Evolutionary conservation across 2,329 filamentous ascomycete genomes (phyloP), one percentile per base, ranked within the genome.

Genomic region (Fusarium veterinarium): DNA sequence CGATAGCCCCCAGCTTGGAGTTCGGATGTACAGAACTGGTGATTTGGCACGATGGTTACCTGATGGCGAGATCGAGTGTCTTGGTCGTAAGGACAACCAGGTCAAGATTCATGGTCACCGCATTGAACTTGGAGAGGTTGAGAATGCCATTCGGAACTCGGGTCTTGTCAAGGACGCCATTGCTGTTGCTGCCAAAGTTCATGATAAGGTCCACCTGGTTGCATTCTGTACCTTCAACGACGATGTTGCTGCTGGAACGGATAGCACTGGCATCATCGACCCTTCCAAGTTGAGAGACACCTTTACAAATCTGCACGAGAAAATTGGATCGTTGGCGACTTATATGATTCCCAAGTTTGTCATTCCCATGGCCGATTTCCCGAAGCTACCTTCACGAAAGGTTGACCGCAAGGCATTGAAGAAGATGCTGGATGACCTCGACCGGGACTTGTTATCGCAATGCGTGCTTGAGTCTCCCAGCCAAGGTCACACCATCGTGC

Each of bases 81-180:
- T 76, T 16, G 74, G 78, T 12, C 72, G 77, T 3, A 76, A 75
- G 25, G 77, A 80, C 28, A 62, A 72, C 13, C 76, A 79, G 35
- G 72, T 79, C 62, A 80, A 79, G 65, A 64, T 79, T 20, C 68
- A 70, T 13, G 76, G 78, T 5, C 75, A 79, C 20, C 74, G 76
- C 8, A 67, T 79, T 10, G 78, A 80, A 64, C 70, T 76, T 4
- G 75, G 64, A 20, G 78, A 80, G 20, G 64, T 80, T n/a, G 75
- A 79, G 30, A 60, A 60, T n/a, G 38, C 37, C 12, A 60, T 53
- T n/a, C 46, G 58, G 14, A 42, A 41, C n/a, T 53, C 46, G 0
- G 38, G 30, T 16, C 23, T 60, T 12, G 46, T 53, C 10, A 41
- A 42, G 20, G 38, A 60, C 1, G 14, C 58, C 7, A 52, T 60